Base-by-base conservation (phyloP, 306 rosid genomes). In the Lathyrus tuberosus region DNA sequence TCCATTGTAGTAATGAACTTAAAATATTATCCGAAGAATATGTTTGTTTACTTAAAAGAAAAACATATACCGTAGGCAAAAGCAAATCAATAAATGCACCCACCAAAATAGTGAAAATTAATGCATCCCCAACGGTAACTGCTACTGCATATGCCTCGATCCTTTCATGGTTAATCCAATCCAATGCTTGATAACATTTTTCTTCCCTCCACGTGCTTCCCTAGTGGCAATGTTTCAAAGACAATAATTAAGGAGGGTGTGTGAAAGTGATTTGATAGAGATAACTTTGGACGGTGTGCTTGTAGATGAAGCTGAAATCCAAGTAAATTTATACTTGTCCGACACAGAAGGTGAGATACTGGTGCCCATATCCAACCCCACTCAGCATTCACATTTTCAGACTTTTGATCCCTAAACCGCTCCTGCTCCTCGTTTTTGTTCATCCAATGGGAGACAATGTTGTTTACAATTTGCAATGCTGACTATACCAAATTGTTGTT, bases 371-470 rank as follows among this genome's bases (percentile, higher is more conserved):
- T 22, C 13, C 33, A 2, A 5, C 44, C 38, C 64, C 26, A 33
- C 40, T 0, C 9, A 35, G 10, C n/a, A 14, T 53, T 56, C 54
- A 52, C 54, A 31, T 51, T 70, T 64, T 77, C 9, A 43, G 0
- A 57, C 31, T 26, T 71, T 37, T 64, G 24, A 73, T 37, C 56
- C 30, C 67, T 62, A 35, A 72, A 40, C 24, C 58, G 65, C 72
- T 72, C 78, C 52, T 75, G 5, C 62, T 67, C 16, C 48, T 74
- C 33, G 11, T 42, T 57, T 61, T 47, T 80, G 80, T 69, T 65
- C 38, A 16, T 59, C 46, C 69, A 49, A 51, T 51, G 65, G 82
- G 83, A 70, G 83, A 78, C 81, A 58, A 48, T 1, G 14, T 48
- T 42, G 22, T 31, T 12, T 26, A 30, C 59, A 67, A 58, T 62